Conservation (phyloP, 1,284 basidiomycete genomes). For the Butyriboletus appendiculatus region DNA sequence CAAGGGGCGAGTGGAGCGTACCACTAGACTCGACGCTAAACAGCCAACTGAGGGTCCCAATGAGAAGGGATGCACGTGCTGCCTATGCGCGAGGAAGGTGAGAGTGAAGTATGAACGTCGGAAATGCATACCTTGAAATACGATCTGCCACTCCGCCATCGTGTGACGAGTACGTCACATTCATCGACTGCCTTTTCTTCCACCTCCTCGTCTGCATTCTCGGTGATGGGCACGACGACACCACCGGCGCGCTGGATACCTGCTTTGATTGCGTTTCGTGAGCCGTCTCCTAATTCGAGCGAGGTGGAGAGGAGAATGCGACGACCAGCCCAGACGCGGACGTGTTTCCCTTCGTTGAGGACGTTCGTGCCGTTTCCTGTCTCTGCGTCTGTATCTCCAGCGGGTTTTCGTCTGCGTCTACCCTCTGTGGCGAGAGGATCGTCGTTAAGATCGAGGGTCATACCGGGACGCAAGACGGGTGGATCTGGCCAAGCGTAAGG, state of each 20-base stretch:
- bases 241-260: constrained; percentile 62
- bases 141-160: constrained; percentile 64
- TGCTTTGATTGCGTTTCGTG: constrained; percentile 55
- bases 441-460: constrained; percentile 19
- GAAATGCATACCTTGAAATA: constrained; percentile 59
- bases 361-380: background rate
- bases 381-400: constrained; percentile 2
- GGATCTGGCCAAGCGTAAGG: constrained; percentile 79
- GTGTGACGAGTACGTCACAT: constrained; percentile 71
- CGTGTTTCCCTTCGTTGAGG: constrained; percentile 20
- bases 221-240: constrained; percentile 42
- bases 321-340: constrained; percentile 48
- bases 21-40: constrained; percentile 74
- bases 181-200: constrained; percentile 45
- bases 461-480: constrained; percentile 41
- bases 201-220: constrained; percentile 35
- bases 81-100: constrained; percentile 11
- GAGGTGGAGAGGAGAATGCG: constrained; percentile 60
- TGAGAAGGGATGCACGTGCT: constrained; percentile 44
- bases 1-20: constrained; percentile 62
- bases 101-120: background rate
- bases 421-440: constrained; percentile 17
- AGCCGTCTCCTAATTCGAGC: constrained; percentile 50
- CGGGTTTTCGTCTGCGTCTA: constrained; percentile 18
- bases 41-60: constrained; percentile 82